Percentiles rank a stretch among this genome's conserved stretches.
Conservation (phyloP, 2,329 filamentous ascomycete species). For the Exophiala bonariae region DNA sequence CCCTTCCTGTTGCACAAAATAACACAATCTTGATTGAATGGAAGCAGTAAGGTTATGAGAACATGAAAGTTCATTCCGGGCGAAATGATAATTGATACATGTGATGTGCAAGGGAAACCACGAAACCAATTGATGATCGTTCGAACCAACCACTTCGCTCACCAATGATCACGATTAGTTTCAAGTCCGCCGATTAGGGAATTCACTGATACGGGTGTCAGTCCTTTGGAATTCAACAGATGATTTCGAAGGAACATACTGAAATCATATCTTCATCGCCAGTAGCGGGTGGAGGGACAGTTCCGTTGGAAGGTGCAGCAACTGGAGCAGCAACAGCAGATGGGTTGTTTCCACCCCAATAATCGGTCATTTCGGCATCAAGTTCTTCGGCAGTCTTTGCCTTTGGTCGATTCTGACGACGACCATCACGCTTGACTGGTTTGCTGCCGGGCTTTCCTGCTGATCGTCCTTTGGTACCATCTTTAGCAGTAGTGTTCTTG, state of each 20-base stretch:
- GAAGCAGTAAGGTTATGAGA: conserved; percentile 4
- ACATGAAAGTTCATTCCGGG: background rate
- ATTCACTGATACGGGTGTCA: conserved; percentile 28
- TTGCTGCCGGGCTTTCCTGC: conserved; percentile 66
- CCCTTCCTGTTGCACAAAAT: conserved; percentile 6
- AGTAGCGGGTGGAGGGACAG: conserved; percentile 47
- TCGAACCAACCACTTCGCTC: too few species aligned
- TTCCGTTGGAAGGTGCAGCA: conserved; percentile 48
- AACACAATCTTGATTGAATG: conserved; percentile 19
- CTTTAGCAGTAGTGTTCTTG: conserved; percentile 61
- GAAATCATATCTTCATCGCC: conserved; percentile 58
- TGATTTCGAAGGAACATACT: conserved; percentile 36
- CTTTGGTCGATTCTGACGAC: conserved; percentile 65
- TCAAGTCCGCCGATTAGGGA: too few species aligned
- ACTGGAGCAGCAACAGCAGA: conserved; percentile 44
- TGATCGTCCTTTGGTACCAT: conserved; percentile 51
- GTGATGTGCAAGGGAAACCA: conserved; percentile 10
- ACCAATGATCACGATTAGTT: too few species aligned
- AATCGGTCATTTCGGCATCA: conserved; percentile 96
- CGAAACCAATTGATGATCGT: conserved; percentile 3
- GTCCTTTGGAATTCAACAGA: conserved; percentile 19
- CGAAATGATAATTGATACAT: conserved; percentile 5
- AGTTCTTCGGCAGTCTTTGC: conserved; percentile 92
- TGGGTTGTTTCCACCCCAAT: conserved; percentile 63
- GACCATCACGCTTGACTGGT: conserved; percentile 73